phyloP scores from a whole-genome alignment of 2,329 filamentous ascomycete species.

The Lachnellula cervina region DNA sequence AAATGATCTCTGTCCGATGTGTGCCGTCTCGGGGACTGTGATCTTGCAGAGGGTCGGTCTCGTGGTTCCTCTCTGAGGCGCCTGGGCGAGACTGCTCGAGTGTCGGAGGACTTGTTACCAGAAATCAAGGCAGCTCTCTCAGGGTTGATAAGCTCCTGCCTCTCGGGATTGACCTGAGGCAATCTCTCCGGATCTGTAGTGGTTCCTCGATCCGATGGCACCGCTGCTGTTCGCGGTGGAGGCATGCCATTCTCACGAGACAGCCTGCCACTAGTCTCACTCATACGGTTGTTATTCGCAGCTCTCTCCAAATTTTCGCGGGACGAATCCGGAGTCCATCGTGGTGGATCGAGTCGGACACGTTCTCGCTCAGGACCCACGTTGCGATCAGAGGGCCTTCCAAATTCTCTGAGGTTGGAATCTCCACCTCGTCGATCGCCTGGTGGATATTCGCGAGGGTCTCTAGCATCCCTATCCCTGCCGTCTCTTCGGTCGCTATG shows the following conservation, averaged over 20 bases:
- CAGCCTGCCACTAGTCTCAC: slow-evolving; percentile 24
- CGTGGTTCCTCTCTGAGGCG: slow-evolving; percentile 28
- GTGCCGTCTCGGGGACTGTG: slow-evolving; percentile 47
- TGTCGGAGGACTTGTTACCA: slow-evolving; percentile 19
- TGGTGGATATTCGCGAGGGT: slow-evolving; percentile 26
- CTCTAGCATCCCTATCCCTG: slow-evolving; percentile 21
- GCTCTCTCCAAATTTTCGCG: slow-evolving; percentile 27
- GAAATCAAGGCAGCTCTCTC: slow-evolving; percentile 31
- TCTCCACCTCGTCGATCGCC: slow-evolving; percentile 27
- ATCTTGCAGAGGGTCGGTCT: slow-evolving; percentile 30
- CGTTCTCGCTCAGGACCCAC: slow-evolving; percentile 25
- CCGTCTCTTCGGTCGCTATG: slow-evolving; percentile 30
- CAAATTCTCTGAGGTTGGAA: slow-evolving; percentile 23
- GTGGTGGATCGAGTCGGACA: slow-evolving; percentile 23
- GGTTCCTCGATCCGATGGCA: slow-evolving; percentile 22
- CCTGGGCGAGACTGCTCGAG: slow-evolving; percentile 28
- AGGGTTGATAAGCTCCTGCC: slow-evolving; percentile 31
- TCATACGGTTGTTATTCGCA: slow-evolving; percentile 17
- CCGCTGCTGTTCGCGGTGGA: slow-evolving; percentile 22
- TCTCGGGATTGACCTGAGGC: slow-evolving; percentile 23
- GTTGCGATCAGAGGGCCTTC: slow-evolving; percentile 21
- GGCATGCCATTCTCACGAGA: slow-evolving; percentile 29
- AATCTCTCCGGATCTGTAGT: slow-evolving; percentile 21
- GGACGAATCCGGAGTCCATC: slow-evolving; percentile 27
- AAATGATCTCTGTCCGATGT: slow-evolving; percentile 36